Conservation (phyloP, 805 yeast species). For the Metschnikowia borealis region DNA sequence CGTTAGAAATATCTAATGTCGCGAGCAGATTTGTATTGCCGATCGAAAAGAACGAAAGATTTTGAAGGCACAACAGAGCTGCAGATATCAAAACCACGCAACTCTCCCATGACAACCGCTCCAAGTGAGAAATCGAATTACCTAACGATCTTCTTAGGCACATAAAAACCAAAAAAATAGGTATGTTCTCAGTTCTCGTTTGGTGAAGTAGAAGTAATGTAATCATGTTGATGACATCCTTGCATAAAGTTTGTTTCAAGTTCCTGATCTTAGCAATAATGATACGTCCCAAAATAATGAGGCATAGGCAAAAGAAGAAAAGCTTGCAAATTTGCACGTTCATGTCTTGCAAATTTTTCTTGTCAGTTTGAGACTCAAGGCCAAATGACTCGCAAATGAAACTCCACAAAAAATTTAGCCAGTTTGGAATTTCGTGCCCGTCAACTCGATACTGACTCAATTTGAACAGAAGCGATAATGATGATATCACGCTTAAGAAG, state of each 20-base stretch:
- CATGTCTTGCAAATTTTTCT: constrained; percentile 21
- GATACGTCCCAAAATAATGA: constrained; percentile 28
- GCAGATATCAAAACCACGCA: constrained; percentile 24
- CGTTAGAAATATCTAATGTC: constrained; percentile 83
- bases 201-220: constrained; percentile 51
- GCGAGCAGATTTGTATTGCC: constrained; percentile 93
- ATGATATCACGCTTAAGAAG: constrained; percentile 41
- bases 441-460: constrained; percentile 48
- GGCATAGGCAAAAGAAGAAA: constrained; percentile 19
- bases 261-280: constrained; percentile 21
- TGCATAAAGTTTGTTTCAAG: constrained; percentile 23
- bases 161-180: constrained; percentile 44
- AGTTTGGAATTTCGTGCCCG: constrained; percentile 50
- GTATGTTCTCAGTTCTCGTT: constrained; percentile 51
- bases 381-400: constrained; percentile 31
- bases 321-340: constrained; percentile 26
- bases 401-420: constrained; percentile 23
- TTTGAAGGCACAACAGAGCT: constrained; percentile 56
- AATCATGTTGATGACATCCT: constrained; percentile 33
- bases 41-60: constrained; percentile 75
- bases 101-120: constrained; percentile 16
- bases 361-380: constrained; percentile 10
- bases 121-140: constrained; percentile 4
- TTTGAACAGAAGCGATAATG: constrained; percentile 52
- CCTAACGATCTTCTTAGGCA: constrained; percentile 21